Percentiles rank a stretch among this genome's conserved stretches.
phyloP scores from a whole-genome alignment of 2,329 filamentous ascomycete species.

The Cladosporium sp. region DNA sequence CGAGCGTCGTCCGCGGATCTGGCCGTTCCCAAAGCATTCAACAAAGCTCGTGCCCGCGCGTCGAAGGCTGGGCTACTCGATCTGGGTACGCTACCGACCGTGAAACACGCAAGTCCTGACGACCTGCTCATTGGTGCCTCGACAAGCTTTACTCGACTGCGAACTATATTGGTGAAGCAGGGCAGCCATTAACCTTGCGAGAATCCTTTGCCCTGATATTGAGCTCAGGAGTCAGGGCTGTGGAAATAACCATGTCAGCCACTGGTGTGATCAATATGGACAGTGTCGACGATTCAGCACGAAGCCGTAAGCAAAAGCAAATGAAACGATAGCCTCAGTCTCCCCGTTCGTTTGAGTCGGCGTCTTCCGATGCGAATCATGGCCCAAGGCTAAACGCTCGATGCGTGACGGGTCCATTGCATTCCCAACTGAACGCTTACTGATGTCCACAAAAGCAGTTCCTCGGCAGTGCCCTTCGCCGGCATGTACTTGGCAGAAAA shows the following conservation, averaged over 20 bases:
- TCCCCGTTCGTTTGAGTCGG: background rate
- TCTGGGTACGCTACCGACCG: constrained; percentile 18
- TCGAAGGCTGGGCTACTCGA: constrained; percentile 2
- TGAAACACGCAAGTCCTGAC: constrained; percentile 5
- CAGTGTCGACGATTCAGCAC: background rate
- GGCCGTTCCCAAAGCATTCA: constrained; percentile 10
- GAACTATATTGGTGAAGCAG: background rate
- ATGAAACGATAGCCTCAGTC: constrained; percentile 4
- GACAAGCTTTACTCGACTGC: constrained; percentile 14
- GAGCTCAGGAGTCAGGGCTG: constrained; percentile 1
- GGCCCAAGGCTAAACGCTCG: constrained; percentile 5
- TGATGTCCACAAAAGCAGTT: background rate
- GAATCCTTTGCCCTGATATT: constrained; percentile 1
- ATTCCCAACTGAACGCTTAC: background rate
- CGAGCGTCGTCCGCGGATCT: constrained; percentile 1
- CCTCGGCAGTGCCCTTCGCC: background rate
- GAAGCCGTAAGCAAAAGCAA: background rate
- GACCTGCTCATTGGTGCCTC: background rate
- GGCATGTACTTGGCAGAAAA: constrained; percentile 12
- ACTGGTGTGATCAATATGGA: background rate
- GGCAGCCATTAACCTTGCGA: background rate
- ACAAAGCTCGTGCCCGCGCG: background rate
- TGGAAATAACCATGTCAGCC: background rate
- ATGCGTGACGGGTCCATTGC: background rate
- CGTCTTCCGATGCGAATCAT: constrained; percentile 7